These are phyloP conservation scores for Fusarium setosum DNA, from an alignment of 2,329 filamentous ascomycete genomes.

Conservation along the genomic window DNA sequence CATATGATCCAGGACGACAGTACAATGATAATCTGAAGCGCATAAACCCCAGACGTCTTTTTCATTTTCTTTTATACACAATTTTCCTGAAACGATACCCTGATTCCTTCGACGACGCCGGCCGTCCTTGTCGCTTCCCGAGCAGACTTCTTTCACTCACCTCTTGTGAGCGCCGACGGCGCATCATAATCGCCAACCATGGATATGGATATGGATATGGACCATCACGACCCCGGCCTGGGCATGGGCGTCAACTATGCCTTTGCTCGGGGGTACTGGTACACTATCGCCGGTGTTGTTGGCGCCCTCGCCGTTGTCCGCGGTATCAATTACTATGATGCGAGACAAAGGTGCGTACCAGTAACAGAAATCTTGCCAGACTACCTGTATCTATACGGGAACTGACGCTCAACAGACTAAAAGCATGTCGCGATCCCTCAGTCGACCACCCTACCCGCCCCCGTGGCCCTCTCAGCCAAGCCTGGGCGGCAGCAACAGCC, in stretches of 20 bases:
- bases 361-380: neutral
- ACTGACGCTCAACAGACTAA: conserved; percentile 53
- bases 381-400: fast-evolving
- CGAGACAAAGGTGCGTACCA: conserved; percentile 53
- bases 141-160: neutral
- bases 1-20: neutral
- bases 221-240: conserved; percentile 45
- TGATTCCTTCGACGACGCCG: conserved; percentile 5
- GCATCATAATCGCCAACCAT: conserved; percentile 38
- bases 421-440: conserved; percentile 55
- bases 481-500: conserved; percentile 70
- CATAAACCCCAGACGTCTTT: no score
- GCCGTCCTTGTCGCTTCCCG: neutral
- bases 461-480: conserved; percentile 56
- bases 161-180: neutral
- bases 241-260: conserved; percentile 58
- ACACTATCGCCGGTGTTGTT: conserved; percentile 63
- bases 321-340: conserved; percentile 56
- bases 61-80: neutral
- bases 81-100: neutral
- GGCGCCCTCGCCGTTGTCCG: conserved; percentile 55
- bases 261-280: conserved; percentile 69
- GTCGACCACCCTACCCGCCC: conserved; percentile 65
- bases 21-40: conserved; percentile 8
- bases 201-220: conserved; percentile 52